Evolutionary conservation across 2,329 filamentous ascomycete genomes (phyloP).

Genomic region (Dactylonectria macrodidyma): DNA sequence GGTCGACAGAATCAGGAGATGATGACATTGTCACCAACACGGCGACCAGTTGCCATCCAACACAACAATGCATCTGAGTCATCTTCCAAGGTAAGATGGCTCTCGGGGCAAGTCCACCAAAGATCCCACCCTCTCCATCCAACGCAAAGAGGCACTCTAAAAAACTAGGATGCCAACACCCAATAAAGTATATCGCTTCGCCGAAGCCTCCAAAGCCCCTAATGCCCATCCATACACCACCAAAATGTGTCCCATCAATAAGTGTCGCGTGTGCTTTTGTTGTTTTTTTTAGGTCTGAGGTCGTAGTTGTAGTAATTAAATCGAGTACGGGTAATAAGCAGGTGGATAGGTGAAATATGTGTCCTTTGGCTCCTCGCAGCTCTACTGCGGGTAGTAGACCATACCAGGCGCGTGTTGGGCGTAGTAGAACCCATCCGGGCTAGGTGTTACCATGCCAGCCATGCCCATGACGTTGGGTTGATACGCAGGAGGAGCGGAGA

Average conservation of each 20-base stretch:
- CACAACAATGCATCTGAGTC: slow-evolving; percentile 18
- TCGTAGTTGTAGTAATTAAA: slow-evolving; percentile 52
- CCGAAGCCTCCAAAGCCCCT: slow-evolving; percentile 19
- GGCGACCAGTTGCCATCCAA: slow-evolving; percentile 18
- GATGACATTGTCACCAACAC: slow-evolving; percentile 34
- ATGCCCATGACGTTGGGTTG: slow-evolving; percentile 75
- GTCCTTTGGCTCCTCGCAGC: slow-evolving; percentile 42
- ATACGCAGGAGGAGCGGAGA: slow-evolving; percentile 68
- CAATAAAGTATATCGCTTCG: slow-evolving; percentile 11
- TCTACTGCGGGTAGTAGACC: slow-evolving; percentile 74
- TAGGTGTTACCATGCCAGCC: slow-evolving; percentile 84
- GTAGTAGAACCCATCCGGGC: slow-evolving; percentile 80
- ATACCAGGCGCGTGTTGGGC: slow-evolving; percentile 69
- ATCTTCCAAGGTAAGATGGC: slow-evolving; percentile 18
- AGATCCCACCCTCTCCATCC: slow-evolving; percentile 12
- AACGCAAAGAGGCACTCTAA: slow-evolving; percentile 15
- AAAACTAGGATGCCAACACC: slow-evolving; percentile 18
- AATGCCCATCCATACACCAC: slow-evolving; percentile 24
- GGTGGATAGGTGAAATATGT: slow-evolving; percentile 43
- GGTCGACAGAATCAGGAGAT: slow-evolving; percentile 31
- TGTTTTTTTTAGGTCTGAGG: slow-evolving; percentile 43
- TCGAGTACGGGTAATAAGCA: slow-evolving; percentile 46
- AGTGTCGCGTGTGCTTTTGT: slow-evolving; percentile 43
- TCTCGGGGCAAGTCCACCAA: slow-evolving; percentile 4
- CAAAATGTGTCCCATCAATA: slow-evolving; percentile 36